These are phyloP conservation scores for Candida krabiensis DNA, from an alignment of 805 yeast genomes.

Conservation along the genomic window DNA sequence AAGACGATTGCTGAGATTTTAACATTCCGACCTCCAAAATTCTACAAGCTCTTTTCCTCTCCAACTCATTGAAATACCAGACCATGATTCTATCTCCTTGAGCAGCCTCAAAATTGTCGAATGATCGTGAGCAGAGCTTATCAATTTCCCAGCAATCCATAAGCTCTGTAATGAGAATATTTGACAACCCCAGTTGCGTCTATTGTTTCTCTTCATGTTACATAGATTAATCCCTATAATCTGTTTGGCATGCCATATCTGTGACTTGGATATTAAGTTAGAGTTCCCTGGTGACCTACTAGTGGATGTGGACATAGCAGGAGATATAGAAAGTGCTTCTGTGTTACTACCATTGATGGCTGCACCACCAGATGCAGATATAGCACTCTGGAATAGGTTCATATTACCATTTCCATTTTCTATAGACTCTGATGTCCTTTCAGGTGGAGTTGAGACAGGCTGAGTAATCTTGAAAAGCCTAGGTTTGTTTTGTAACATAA, in stretches of 20 bases:
- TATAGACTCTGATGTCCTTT: background rate
- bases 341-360: slow-evolving; percentile 4
- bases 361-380: slow-evolving; percentile 2
- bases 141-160: slow-evolving; percentile 27
- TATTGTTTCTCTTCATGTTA: slow-evolving; percentile 15
- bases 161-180: slow-evolving; percentile 24
- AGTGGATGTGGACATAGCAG: slow-evolving; percentile 4
- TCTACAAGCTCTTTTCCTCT: slow-evolving; percentile 24
- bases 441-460: slow-evolving; percentile 1
- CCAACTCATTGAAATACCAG: slow-evolving; percentile 25
- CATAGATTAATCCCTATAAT: slow-evolving; percentile 33
- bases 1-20: too few species aligned
- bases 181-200: slow-evolving; percentile 20
- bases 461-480: slow-evolving; percentile 30
- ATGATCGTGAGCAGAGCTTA: slow-evolving; percentile 28
- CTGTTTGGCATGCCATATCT: slow-evolving; percentile 42
- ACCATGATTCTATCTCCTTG: slow-evolving; percentile 22
- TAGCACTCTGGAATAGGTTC: slow-evolving; percentile 18
- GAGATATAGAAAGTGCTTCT: background rate
- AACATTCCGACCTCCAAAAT: slow-evolving; percentile 29
- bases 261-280: slow-evolving; percentile 23
- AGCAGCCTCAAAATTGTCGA: slow-evolving; percentile 21
- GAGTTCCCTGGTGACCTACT: slow-evolving; percentile 10
- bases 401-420: background rate
- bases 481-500: slow-evolving; percentile 42